A percentile compares a stretch with the other conserved stretches of the same genome.
phyloP scores from a whole-genome alignment of 2,329 filamentous ascomycete genomes.

The Cercospora zeina region DNA sequence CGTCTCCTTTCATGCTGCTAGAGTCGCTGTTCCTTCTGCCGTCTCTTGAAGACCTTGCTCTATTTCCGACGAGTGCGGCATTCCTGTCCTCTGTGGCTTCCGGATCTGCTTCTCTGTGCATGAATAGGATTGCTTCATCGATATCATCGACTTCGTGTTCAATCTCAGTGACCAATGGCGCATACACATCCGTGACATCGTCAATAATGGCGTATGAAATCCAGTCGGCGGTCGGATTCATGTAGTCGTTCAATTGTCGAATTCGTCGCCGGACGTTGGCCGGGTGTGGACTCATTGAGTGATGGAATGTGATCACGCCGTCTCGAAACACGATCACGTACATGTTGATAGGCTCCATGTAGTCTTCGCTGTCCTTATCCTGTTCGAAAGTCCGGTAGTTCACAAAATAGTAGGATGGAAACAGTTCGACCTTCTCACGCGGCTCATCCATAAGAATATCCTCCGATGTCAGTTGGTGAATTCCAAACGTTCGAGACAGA shows the following conservation, averaged over 20 bases:
- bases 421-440: constrained; percentile 96
- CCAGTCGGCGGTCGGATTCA: constrained; percentile 93
- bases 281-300: constrained; percentile 91
- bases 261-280: constrained; percentile 94
- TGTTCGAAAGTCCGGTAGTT: constrained; percentile 98
- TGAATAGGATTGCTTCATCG: constrained; percentile 81
- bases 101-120: constrained; percentile 63
- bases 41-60: constrained; percentile 17
- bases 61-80: constrained; percentile 35
- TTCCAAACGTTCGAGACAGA: constrained; percentile 87
- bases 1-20: constrained; percentile 35
- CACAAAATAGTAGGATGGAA: constrained; percentile 97
- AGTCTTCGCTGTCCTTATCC: constrained; percentile 83
- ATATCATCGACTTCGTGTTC: constrained; percentile 97
- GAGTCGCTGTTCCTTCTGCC: constrained; percentile 33
- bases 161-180: constrained; percentile 85
- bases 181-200: constrained; percentile 96
- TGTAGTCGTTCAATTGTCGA: constrained; percentile 88
- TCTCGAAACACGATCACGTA: constrained; percentile 97
- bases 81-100: constrained; percentile 30
- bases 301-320: constrained; percentile 94
- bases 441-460: constrained; percentile 98
- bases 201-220: constrained; percentile 98
- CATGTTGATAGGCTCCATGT: constrained; percentile 94
- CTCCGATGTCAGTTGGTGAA: constrained; percentile 91